These are phyloP conservation scores for Phytophthora fragariae DNA, from an alignment of 352 stramenopile genomes.

Conservation along the genomic window DNA sequence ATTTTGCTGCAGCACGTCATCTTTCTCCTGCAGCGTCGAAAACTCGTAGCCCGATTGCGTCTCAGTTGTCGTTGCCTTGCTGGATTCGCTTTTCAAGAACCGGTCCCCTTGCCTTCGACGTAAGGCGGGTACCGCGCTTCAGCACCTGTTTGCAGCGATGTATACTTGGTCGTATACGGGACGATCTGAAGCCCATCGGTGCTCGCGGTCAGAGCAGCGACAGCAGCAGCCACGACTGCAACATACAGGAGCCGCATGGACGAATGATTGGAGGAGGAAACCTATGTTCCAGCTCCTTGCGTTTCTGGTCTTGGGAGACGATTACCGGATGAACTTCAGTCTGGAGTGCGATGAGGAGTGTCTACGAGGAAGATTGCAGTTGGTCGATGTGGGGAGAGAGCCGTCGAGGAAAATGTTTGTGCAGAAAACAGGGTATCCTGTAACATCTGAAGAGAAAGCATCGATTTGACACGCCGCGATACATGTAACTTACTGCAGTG, in stretches of 20 bases:
- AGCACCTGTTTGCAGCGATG: constrained; percentile 10
- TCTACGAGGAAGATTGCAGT: background rate
- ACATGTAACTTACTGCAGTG: no score
- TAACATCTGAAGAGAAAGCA: background rate
- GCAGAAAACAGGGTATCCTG: background rate
- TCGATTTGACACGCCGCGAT: background rate
- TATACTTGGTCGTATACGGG: constrained; percentile 23
- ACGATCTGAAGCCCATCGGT: constrained; percentile 23
- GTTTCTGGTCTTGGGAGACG: constrained; percentile 10
- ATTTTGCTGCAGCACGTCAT: constrained; percentile 8
- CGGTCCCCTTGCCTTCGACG: constrained; percentile 31
- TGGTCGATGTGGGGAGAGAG: constrained; percentile 5
- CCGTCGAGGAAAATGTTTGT: background rate
- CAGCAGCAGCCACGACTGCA: constrained; percentile 14
- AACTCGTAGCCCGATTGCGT: constrained; percentile 7
- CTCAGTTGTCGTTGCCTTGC: background rate
- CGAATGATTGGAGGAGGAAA: background rate
- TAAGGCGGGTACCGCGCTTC: constrained; percentile 18
- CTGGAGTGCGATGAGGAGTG: background rate
- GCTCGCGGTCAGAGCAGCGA: constrained; percentile 3
- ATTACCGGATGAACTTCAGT: constrained; percentile 16
- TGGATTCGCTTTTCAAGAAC: constrained; percentile 22
- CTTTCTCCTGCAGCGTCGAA: constrained; percentile 11
- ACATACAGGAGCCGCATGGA: background rate
- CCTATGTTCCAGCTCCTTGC: background rate